Evolutionary conservation across 177 flowering plant species (phyloP), one percentile per base, ranked within the genome.

Genomic region (Vitis hybrid): DNA sequence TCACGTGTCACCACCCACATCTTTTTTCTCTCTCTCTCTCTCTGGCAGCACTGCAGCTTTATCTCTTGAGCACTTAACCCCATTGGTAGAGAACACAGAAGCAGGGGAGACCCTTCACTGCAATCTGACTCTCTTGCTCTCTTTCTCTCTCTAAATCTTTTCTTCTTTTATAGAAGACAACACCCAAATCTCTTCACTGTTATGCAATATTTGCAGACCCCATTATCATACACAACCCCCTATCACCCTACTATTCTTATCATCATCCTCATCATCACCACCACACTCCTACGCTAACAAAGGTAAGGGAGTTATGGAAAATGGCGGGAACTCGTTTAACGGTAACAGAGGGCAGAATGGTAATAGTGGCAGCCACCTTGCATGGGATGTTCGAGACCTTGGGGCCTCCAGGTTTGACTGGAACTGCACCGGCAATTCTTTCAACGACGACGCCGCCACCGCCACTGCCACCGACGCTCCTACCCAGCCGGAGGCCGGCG

Each of bases 251-350:
- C 13, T 10, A 56, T 56, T n/a, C 19, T n/a, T 56, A 18, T 16
- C n/a, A 2, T 3, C 8, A 24, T 52, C 19, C 16, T 15, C 40
- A 55, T 24, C 66, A 54, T 56, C 30, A 62, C 3, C 3, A 67
- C 30, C 54, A 11, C 50, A 12, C 19, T 19, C 24, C 11, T 10
- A 19, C 40, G 52, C 10, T 46, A 57, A 65, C 3, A 2, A 3
- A 21, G 49, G 4, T 18, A 40, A 72, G 64, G 55, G 58, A 72
- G 64, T 56, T n/a, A 85, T 85, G 88, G 86, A 85, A 65, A 72
- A 57, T 69, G 74, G 75, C 32, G 80, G 80, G 67, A 74, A 72
- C 72, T 52, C 73, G 30, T 67, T 73, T 75, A 19, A 6, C 56
- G 21, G 50, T 16, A 32, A 52, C 30, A 65, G 76, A 65, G 78